Evolutionary conservation across 108 stramenopile genomes (phyloP), one percentile per base, ranked within the genome.

Genomic region (Nitzschia inconspicua): DNA sequence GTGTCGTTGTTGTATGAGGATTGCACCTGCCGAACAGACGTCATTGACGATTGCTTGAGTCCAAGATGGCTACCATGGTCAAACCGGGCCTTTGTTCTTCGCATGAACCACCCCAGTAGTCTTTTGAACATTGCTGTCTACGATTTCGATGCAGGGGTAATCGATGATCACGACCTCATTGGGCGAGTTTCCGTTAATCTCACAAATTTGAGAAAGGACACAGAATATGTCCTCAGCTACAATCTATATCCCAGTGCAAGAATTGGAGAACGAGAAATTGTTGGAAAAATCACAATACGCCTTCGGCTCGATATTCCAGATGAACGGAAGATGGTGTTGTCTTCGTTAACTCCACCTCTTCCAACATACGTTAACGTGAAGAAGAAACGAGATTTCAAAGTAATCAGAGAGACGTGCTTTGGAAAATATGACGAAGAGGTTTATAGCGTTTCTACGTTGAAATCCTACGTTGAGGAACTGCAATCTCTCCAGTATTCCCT

Each of bases 21-120:
- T 40, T 58, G 61, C 35, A 57, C 59, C 20, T 47, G 61, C 11
- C 20, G 57, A 44, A 92, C 90, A 1, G 88, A 93, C 31, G 68
- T 87, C 2, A 79, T 93, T 40, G 77, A 78, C 65, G 86, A 93
- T 68, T 77, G 75, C 37, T 49, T 87, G 34, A 70, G 65, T n/a
- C 91, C 91, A 35, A 57, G 85, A 8, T 93, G 83, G 83, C 48
- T 86, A 40, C 86, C 84, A 8, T 93, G 91, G 91, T 68, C 80
- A 14, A 61, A 82, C 40, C 79, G 91, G 29, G 91, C 91, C 0
- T 89, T 89, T 57, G 59, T 77, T 27, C 78, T 89, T 8, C 66
- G 82, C 49, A 83, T 86, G 52, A 65, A 63, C 57, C 85, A 89
- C 70, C 70, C 84, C 18, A 79, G 77, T 39, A 76, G 78, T 20